phyloP scores from a whole-genome alignment of 441 rosid genomes.

The Theobroma grandiflorum region DNA sequence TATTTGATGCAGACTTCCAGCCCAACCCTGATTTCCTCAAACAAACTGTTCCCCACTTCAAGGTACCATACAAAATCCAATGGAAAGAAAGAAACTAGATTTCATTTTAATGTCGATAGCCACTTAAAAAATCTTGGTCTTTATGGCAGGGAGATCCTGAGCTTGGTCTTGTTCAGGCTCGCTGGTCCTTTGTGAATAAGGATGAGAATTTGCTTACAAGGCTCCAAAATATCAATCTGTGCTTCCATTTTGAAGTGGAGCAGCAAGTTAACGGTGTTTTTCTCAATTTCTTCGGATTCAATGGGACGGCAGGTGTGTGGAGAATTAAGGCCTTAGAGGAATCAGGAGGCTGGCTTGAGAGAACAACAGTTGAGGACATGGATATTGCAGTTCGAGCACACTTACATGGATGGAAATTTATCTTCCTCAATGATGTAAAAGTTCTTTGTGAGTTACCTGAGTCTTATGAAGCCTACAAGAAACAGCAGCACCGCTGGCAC shows the following conservation, averaged over 20 bases:
- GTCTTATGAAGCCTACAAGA: constrained; percentile 93
- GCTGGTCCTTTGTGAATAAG: constrained; percentile 93
- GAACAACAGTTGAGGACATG: constrained; percentile 97
- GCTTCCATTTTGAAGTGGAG: constrained; percentile 96
- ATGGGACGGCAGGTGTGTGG: constrained; percentile 98
- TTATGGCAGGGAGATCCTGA: constrained; percentile 84
- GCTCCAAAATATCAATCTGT: constrained; percentile 85
- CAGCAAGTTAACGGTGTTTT: constrained; percentile 88
- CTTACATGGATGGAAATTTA: constrained; percentile 85
- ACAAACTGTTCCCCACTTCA: constrained; percentile 75
- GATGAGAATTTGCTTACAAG: constrained; percentile 92
- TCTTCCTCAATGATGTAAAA: constrained; percentile 80
- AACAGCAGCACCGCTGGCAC: constrained; percentile 97
- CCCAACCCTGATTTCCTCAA: constrained; percentile 79
- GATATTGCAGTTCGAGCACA: constrained; percentile 96
- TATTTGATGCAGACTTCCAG: constrained; percentile 79
- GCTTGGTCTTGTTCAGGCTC: constrained; percentile 85
- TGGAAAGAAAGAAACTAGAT: neutral
- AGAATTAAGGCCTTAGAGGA: constrained; percentile 89
- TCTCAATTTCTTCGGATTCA: constrained; percentile 91
- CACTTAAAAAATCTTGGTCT: constrained; percentile 25
- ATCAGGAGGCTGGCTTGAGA: constrained; percentile 95
- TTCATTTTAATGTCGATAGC: neutral
- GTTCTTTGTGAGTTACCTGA: constrained; percentile 92
- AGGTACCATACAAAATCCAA: constrained; percentile 49